Evolutionary conservation across 192 early-diverging fungal species (phyloP).

Genomic region (Coemansia reversa): DNA sequence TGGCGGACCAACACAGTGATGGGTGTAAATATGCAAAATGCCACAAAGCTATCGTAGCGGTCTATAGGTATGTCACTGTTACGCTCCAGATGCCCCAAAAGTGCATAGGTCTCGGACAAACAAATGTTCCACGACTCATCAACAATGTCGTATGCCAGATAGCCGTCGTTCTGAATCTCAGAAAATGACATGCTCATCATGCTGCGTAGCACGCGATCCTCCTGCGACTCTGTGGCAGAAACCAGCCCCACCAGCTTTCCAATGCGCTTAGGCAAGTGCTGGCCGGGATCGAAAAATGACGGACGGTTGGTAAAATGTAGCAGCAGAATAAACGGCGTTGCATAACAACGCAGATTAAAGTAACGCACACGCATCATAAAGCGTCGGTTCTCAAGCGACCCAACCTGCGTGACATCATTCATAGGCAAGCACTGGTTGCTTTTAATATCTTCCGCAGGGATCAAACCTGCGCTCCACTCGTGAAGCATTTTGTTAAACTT

Average conservation of each 20-base stretch:
- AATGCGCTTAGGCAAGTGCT: slow-evolving; percentile 13
- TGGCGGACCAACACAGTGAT: slow-evolving; percentile 49
- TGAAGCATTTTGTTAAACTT: slow-evolving; percentile 21
- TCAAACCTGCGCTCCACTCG: slow-evolving; percentile 27
- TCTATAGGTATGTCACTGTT: slow-evolving; percentile 51
- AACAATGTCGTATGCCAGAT: slow-evolving; percentile 40
- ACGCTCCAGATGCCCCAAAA: slow-evolving; percentile 36
- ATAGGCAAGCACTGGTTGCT: slow-evolving; percentile 5
- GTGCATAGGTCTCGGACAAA: slow-evolving; percentile 25
- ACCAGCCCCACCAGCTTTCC: slow-evolving; percentile 10
- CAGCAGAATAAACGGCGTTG: slow-evolving; percentile 25
- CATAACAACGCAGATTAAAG: slow-evolving; percentile 48
- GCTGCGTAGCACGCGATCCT: slow-evolving; percentile 38
- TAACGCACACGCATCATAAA: slow-evolving; percentile 44
- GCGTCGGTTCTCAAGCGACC: slow-evolving; percentile 35
- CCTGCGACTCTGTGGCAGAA: slow-evolving; percentile 12
- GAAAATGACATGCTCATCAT: slow-evolving; percentile 36
- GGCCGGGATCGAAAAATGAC: slow-evolving; percentile 32
- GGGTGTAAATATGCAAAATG: slow-evolving; percentile 40
- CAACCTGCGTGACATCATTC: slow-evolving; percentile 18
- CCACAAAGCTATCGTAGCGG: slow-evolving; percentile 38
- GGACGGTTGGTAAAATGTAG: slow-evolving; percentile 47
- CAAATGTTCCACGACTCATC: slow-evolving; percentile 46
- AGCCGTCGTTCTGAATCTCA: slow-evolving; percentile 45
- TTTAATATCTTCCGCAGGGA: slow-evolving; percentile 31